Base-by-base conservation (phyloP, 2,329 filamentous ascomycete genomes). In the Pseudopithomyces chartarum region DNA sequence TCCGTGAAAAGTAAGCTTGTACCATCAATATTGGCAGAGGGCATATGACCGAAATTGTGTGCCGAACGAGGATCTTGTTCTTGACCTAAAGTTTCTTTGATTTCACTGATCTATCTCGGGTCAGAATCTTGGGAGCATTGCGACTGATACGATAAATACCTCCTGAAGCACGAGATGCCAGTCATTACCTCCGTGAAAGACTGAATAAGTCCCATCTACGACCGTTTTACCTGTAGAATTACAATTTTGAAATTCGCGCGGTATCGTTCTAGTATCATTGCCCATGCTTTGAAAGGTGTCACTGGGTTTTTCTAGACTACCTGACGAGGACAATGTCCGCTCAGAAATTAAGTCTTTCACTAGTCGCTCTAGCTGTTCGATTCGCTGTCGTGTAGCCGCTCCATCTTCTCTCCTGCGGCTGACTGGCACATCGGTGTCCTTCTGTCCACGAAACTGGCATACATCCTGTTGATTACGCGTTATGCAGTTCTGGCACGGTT, bases 401-500 rank as follows among this genome's bases (percentile, higher is more conserved):
- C 23, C 29, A 46, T 46, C 43, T 13, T 22, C 43, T 17, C 12
- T 46, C 23, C 23, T 23, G 32, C 43, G 43, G n/a, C 15, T 46
- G 29, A 11, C 29, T n/a, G 43, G 43, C 32, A 19, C 15, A 15
- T 7, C 13, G 15, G 23, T 17, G 19, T 46, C 23, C 17, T 33
- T 46, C 29, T 46, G 26, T 46, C 43, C 43, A 23, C 43, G 43
- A 26, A 33, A 46, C 10, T 32, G 19, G 43, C 43, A 46, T 3
- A 23, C 26, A n/a, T 46, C 43, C 26, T 46, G 43, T n/a, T 46
- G 43, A 13, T 17, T 26, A 23, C 43, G 43, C 6, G 43, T 22
- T 46, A 46, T 33, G 43, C 43, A 46, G 43, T 46, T 46, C 17
- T 33, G 23, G 26, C 43, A 46, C 13, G 43, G 43, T 15, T 46